Conservation (phyloP, 306 rosid species). For the Quercus suber region DNA sequence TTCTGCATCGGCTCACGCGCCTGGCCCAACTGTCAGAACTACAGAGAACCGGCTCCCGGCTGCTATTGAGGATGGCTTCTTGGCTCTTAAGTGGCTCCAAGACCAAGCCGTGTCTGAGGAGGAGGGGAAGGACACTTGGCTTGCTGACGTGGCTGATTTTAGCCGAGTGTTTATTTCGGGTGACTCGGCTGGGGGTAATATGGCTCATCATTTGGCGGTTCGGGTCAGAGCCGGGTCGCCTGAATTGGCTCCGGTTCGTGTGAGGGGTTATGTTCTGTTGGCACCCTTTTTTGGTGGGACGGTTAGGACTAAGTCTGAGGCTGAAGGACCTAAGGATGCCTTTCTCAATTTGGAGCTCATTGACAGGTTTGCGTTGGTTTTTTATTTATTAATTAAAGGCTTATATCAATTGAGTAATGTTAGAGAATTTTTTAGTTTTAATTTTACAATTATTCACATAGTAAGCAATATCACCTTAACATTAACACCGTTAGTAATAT, state of each 20-base stretch:
- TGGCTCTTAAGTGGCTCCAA: conserved; percentile 71
- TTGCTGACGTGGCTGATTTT: conserved; percentile 62
- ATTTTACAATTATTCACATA: too few species aligned
- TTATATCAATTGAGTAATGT: too few species aligned
- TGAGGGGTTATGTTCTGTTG: conserved; percentile 68
- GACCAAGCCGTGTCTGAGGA: conserved; percentile 39
- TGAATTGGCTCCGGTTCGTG: conserved; percentile 45
- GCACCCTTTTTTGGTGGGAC: conserved; percentile 86
- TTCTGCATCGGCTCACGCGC: conserved; percentile 91
- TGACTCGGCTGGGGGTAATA: conserved; percentile 88
- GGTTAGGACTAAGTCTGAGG: conserved; percentile 44
- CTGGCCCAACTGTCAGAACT: conserved; percentile 88
- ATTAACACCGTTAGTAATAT: too few species aligned
- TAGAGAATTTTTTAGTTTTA: too few species aligned
- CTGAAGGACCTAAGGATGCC: conserved; percentile 73
- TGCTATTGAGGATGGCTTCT: conserved; percentile 64
- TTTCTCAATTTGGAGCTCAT: conserved; percentile 80
- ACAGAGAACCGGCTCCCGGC: conserved; percentile 67
- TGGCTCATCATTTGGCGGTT: conserved; percentile 65
- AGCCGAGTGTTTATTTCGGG: conserved; percentile 62
- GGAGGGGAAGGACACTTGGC: conserved; percentile 53
- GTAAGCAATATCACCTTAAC: too few species aligned
- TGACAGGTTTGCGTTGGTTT: conserved; percentile 43
- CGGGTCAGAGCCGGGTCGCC: conserved; percentile 46
- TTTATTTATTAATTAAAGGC: background rate